Conservation (phyloP, 768 basidiomycete species). For the Mycena haematopus region DNA sequence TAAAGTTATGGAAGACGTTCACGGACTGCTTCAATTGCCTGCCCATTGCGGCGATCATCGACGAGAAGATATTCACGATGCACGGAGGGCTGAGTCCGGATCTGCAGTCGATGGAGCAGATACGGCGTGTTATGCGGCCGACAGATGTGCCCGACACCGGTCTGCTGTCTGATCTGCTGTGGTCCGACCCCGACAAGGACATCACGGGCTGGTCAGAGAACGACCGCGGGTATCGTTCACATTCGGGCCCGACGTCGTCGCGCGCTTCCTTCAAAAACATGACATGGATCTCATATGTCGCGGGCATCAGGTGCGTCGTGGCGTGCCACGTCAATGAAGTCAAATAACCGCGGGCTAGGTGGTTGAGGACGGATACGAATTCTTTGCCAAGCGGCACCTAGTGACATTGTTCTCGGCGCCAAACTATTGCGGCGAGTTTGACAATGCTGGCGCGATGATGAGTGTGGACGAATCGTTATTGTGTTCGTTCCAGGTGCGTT, state of each 20-base stretch:
- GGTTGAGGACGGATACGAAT: constrained; percentile 99
- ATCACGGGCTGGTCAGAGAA: constrained; percentile 99
- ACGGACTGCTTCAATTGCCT: constrained; percentile 99
- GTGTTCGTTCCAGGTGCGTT: constrained; percentile 93
- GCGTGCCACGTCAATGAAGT: too few species aligned
- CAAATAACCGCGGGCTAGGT: constrained; percentile 55
- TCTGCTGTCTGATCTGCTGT: constrained; percentile 92
- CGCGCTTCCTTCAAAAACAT: constrained; percentile 98
- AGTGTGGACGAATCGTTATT: constrained; percentile 96
- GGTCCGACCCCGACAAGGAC: constrained; percentile 99
- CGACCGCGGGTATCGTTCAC: constrained; percentile 98
- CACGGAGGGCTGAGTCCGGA: constrained; percentile 97
- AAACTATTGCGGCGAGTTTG: constrained; percentile 95
- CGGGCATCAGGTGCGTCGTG: constrained; percentile 87
- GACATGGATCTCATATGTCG: constrained; percentile 99
- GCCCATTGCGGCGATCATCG: constrained; percentile 98
- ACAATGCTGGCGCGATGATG: constrained; percentile 99
- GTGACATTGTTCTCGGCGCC: constrained; percentile 98
- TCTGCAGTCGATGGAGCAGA: constrained; percentile 99
- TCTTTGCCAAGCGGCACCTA: constrained; percentile 96
- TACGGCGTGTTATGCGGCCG: constrained; percentile 97
- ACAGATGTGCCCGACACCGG: constrained; percentile 99
- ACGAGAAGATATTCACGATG: constrained; percentile 99
- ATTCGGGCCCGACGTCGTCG: constrained; percentile 97
- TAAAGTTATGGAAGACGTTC: constrained; percentile 99